Percentiles rank a stretch among this genome's conserved stretches.
Evolutionary conservation across 2,329 filamentous ascomycete species (phyloP).

Genomic region (Raffaelea ambrosiae): DNA sequence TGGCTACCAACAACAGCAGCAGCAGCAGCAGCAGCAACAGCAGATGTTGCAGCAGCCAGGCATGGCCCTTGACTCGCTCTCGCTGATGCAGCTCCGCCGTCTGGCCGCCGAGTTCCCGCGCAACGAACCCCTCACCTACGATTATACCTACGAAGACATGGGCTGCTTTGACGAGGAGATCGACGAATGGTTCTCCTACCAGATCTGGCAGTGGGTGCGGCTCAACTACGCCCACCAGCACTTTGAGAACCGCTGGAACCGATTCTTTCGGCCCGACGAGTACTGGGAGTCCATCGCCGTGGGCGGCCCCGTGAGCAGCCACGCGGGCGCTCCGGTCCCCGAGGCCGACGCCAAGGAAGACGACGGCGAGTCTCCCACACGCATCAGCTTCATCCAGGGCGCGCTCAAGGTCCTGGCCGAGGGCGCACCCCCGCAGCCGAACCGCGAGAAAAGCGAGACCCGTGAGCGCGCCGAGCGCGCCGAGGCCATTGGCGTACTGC

Average conservation of each 20-base stretch:
- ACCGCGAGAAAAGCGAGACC: too few species aligned
- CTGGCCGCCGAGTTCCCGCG: conserved; percentile 68
- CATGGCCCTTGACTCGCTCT: conserved; percentile 58
- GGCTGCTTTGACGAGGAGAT: conserved; percentile 77
- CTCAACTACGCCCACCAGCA: conserved; percentile 65
- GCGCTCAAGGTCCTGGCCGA: conserved; percentile 35
- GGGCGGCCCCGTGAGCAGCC: conserved; percentile 16
- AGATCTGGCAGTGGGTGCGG: conserved; percentile 74
- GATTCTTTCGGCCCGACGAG: conserved; percentile 28
- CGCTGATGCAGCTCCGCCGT: conserved; percentile 62
- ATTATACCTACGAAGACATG: conserved; percentile 71
- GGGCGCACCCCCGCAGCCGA: too few species aligned
- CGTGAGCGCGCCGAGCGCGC: conserved; percentile 26
- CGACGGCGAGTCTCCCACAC: conserved; percentile 48
- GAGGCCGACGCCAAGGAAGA: conserved; percentile 47
- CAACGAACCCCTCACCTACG: conserved; percentile 65
- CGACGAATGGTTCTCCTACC: conserved; percentile 96
- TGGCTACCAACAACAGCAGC: not conserved
- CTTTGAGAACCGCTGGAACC: conserved; percentile 69
- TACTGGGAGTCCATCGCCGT: too few species aligned
- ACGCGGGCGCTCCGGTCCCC: conserved; percentile 26
- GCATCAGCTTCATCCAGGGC: conserved; percentile 47
- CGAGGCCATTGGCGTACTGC: conserved; percentile 46
- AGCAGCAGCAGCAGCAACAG: conserved; percentile 3
- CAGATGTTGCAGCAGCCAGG: not conserved